Evolutionary conservation across 805 yeast genomes (phyloP).

Genomic region (Candida qinlingensis): DNA sequence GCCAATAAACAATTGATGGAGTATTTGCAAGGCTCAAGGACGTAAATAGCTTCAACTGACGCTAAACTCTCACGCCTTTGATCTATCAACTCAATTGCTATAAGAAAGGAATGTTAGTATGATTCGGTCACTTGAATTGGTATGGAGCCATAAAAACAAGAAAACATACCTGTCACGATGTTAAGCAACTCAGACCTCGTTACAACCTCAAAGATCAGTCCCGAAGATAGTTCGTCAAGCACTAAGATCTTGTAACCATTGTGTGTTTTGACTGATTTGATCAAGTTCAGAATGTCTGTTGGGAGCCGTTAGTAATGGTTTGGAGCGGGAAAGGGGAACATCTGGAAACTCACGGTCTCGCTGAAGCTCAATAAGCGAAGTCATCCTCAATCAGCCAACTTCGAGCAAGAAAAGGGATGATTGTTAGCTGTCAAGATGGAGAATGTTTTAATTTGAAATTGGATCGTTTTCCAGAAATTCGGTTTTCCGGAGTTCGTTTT

Average conservation of each 20-base stretch:
- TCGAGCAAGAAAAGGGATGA: background rate
- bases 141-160: background rate
- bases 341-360: constrained; percentile 22
- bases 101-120: background rate
- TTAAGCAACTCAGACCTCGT: constrained; percentile 43
- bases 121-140: background rate
- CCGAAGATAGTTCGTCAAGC: constrained; percentile 51
- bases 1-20: constrained; percentile 72
- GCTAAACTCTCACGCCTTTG: constrained; percentile 53
- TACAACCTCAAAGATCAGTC: constrained; percentile 42
- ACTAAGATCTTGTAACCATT: constrained; percentile 47
- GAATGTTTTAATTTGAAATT: too few species aligned
- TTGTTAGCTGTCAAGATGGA: too few species aligned
- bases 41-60: constrained; percentile 73
- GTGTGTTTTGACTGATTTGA: constrained; percentile 38
- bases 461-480: too few species aligned
- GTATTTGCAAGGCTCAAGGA: constrained; percentile 64
- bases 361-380: constrained; percentile 34
- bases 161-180: constrained; percentile 37
- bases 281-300: constrained; percentile 28
- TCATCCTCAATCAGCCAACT: constrained; percentile 21
- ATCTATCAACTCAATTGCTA: constrained; percentile 60
- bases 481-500: too few species aligned
- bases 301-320: constrained; percentile 1
- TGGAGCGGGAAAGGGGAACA: background rate